Evolutionary conservation across 345 rosid species (phyloP).

Genomic region (Eucalyptus virginea): DNA sequence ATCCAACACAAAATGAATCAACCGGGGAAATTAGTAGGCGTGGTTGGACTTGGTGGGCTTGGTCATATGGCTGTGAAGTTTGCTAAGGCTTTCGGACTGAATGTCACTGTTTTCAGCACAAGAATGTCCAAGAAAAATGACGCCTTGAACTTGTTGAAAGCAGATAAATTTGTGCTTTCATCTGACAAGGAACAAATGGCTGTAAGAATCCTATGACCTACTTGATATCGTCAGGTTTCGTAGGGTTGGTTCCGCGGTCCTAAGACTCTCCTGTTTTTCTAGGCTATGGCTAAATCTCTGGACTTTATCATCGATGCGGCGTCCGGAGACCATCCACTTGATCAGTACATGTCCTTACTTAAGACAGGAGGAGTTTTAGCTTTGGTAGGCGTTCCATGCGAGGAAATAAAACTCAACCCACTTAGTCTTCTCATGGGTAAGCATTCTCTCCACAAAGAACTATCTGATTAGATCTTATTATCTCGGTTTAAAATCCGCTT

Average conservation of each 20-base stretch:
- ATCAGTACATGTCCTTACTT: slow-evolving; percentile 54
- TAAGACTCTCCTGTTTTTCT: neutral
- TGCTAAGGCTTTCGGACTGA: slow-evolving; percentile 29
- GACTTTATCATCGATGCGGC: slow-evolving; percentile 80
- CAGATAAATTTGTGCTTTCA: slow-evolving; percentile 18
- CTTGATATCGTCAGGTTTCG: neutral
- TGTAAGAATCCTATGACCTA: slow-evolving; percentile 11
- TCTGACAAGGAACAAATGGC: slow-evolving; percentile 44
- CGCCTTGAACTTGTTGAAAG: slow-evolving; percentile 18
- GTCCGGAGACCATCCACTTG: slow-evolving; percentile 74
- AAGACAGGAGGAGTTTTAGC: slow-evolving; percentile 16
- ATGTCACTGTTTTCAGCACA: slow-evolving; percentile 30
- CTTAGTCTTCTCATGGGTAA: slow-evolving; percentile 7
- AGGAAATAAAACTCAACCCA: slow-evolving; percentile 17
- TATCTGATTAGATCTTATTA: neutral
- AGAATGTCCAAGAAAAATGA: slow-evolving; percentile 21
- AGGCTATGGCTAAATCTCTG: slow-evolving; percentile 46
- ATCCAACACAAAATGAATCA: slow-evolving; percentile 25
- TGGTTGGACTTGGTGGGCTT: slow-evolving; percentile 35
- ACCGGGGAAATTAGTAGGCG: slow-evolving; percentile 22
- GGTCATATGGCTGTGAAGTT: slow-evolving; percentile 42
- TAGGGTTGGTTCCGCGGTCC: neutral
- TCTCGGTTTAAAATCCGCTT: neutral
- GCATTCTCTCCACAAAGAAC: neutral
- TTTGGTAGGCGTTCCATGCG: slow-evolving; percentile 14